Evolutionary conservation across 495 filamentous ascomycete genomes (phyloP).

Genomic region (Extremus antarcticus): DNA sequence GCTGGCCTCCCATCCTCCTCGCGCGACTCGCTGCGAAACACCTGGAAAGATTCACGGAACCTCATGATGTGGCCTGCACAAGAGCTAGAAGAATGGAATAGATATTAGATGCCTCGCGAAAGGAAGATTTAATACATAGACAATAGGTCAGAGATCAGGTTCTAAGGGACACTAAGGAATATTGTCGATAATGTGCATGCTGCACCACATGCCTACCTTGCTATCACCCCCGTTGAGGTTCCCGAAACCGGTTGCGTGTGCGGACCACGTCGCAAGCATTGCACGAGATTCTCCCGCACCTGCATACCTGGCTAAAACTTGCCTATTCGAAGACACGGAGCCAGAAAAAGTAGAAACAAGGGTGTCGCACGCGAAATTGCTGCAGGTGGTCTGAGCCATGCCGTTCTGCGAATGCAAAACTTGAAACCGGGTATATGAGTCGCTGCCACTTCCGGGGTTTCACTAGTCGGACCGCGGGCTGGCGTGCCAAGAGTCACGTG

Average conservation of each 20-base stretch:
- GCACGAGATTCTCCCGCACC: background rate
- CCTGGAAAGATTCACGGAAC: slow-evolving; percentile 10
- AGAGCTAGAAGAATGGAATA: background rate
- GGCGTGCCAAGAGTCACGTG: background rate
- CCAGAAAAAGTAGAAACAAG: background rate
- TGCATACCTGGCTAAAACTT: background rate
- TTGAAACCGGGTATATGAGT: background rate
- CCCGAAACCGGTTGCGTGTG: background rate
- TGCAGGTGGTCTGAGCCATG: background rate
- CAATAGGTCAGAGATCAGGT: background rate
- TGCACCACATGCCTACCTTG: background rate
- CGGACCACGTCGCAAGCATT: background rate
- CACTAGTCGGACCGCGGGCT: background rate
- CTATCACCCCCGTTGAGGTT: background rate
- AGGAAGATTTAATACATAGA: no score
- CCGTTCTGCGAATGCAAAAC: no score
- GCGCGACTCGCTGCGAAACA: background rate
- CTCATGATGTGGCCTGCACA: slow-evolving; percentile 3
- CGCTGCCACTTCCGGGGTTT: background rate
- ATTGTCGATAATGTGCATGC: background rate
- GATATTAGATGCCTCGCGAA: no score
- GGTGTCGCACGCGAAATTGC: background rate
- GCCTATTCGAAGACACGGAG: background rate
- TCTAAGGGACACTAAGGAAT: background rate
- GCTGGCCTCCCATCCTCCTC: background rate